phyloP scores from a whole-genome alignment of 495 filamentous ascomycete genomes.

The Penicillium riverlandense region DNA sequence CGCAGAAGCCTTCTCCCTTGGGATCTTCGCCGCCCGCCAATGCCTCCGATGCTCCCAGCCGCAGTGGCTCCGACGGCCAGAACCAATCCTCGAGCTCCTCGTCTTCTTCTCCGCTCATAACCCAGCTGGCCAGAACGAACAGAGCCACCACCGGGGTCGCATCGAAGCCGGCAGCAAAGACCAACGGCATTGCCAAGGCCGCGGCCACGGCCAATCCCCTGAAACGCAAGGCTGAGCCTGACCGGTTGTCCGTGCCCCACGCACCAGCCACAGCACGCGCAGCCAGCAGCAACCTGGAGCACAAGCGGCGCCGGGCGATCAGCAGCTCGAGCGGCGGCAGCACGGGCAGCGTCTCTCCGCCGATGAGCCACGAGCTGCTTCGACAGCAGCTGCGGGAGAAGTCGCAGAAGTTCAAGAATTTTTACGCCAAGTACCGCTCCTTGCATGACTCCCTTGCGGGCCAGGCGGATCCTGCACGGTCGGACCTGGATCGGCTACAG shows the following conservation, averaged over 20 bases:
- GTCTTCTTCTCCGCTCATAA: conserved; percentile 35
- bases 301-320: conserved; percentile 39
- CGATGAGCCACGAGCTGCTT: conserved; percentile 34
- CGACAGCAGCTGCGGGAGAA: conserved; percentile 40
- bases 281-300: conserved; percentile 28
- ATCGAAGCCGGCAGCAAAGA: neutral
- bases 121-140: conserved; percentile 25
- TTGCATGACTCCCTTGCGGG: conserved; percentile 53
- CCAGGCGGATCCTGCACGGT: conserved; percentile 42
- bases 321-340: conserved; percentile 40
- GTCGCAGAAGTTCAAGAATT: conserved; percentile 54
- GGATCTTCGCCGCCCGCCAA: conserved; percentile 72
- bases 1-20: conserved; percentile 66
- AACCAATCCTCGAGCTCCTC: conserved; percentile 39
- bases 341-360: conserved; percentile 40
- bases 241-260: conserved; percentile 19
- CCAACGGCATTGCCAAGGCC: conserved; percentile 8
- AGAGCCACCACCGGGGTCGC: conserved; percentile 9
- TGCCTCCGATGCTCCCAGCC: conserved; percentile 53
- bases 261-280: conserved; percentile 14
- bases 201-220: conserved; percentile 23
- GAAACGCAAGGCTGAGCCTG: conserved; percentile 42
- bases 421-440: conserved; percentile 55
- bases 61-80: conserved; percentile 34
- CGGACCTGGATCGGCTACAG: conserved; percentile 49